A percentile compares a stretch with the other conserved stretches of the same genome.
Evolutionary conservation across 2,329 filamentous ascomycete genomes (phyloP).

Genomic region (Paraconiothyrium sp.): DNA sequence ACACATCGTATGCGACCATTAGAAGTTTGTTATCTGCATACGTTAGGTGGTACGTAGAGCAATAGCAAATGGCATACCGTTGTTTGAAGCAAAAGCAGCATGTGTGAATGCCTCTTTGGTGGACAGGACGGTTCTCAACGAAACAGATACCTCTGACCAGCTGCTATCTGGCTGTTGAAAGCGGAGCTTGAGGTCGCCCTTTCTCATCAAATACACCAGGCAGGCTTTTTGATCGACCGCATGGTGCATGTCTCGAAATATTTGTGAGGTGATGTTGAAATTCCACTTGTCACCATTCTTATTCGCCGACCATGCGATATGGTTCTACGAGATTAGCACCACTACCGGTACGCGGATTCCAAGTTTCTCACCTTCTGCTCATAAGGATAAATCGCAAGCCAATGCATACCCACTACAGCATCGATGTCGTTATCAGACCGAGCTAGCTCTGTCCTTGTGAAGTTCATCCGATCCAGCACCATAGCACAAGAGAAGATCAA

Average conservation of each 20-base stretch:
- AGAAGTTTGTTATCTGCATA: constrained; percentile 61
- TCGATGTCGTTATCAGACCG: constrained; percentile 79
- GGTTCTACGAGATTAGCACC: constrained; percentile 37
- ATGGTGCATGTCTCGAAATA: constrained; percentile 76
- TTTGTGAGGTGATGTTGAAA: constrained; percentile 73
- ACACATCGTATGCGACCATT: constrained; percentile 73
- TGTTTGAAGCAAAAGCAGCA: constrained; percentile 67
- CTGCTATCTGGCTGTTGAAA: constrained; percentile 78
- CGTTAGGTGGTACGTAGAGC: constrained; percentile 14
- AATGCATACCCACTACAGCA: constrained; percentile 83
- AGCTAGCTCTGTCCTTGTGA: constrained; percentile 69
- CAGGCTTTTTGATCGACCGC: constrained; percentile 76
- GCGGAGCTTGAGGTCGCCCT: constrained; percentile 77
- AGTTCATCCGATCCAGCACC: constrained; percentile 75
- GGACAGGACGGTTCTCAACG: constrained; percentile 76
- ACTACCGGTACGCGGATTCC: not conserved
- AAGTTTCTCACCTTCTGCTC: constrained; percentile 45
- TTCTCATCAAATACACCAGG: constrained; percentile 78
- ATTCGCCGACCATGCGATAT: constrained; percentile 52
- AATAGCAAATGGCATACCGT: constrained; percentile 60
- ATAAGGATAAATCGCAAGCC: constrained; percentile 67
- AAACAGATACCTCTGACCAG: constrained; percentile 76
- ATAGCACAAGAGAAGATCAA: constrained; percentile 76
- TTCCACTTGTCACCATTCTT: constrained; percentile 65
- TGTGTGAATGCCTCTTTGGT: constrained; percentile 60